Evolutionary conservation across 1,284 basidiomycete genomes (phyloP), one percentile per base, ranked within the genome.

Genomic region (Ceratorhiza oryzae-sativae): DNA sequence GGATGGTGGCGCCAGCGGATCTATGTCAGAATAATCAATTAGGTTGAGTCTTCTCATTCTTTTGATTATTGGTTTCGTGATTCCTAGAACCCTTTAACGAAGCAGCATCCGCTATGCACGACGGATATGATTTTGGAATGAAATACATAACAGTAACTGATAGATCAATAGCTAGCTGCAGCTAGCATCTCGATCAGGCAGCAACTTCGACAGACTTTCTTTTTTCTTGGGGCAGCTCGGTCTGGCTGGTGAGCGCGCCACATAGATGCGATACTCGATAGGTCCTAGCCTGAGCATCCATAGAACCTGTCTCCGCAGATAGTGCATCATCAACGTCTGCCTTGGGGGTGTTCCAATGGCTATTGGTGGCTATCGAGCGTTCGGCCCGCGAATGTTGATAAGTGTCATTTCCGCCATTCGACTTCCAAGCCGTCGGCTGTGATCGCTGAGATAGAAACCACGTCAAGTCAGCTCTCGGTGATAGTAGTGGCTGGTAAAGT

Each of bases 381-480:
- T 42, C 49, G 5, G 36, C 45, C 39, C 34, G 48, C 39, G 30
- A 39, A 65, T 65, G 62, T 18, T 39, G 41, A 10, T 46, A 34
- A 30, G 49, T 20, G 36, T 51, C 48, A 20, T 6, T 53, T 18
- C 13, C 18, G 13, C 9, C 45, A n/a, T 68, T 30, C 2, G 51
- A 12, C 23, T 55, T 58, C 65, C 65, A 70, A 6, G 46, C 9
- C 32, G 65, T 70, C 13, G 65, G 65, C 39, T 70, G 65, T 8
- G 65, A 70, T 10, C 53, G 51, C 65, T 70, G 10, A 36, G 32
- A 20, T 9, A 27, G 41, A 42, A 36, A 48, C 34, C 23, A 48
- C 12, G 23, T 63, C 32, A 15, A 45, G 23, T 27, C 10, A 18
- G n/a, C 6, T 18, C 13, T 6, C 53, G 4, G 32, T 3, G 20